Evolutionary conservation across 495 filamentous ascomycete genomes (phyloP), one percentile per base, ranked within the genome.

Genomic region (Hypoxylon rickii): DNA sequence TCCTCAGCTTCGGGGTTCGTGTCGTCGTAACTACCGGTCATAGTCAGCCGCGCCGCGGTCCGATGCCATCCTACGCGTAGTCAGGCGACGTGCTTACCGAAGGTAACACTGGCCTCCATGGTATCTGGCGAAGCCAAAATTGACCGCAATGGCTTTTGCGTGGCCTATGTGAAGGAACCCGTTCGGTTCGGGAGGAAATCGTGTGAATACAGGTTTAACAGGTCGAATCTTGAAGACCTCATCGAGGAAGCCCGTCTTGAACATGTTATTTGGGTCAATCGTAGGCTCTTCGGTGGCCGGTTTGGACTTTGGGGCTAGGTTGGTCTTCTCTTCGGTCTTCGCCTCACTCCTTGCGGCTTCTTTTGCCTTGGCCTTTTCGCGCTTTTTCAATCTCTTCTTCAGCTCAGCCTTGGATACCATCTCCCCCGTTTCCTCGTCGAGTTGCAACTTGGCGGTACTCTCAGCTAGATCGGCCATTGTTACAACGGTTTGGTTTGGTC

Each of bases 61-160:
- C 85, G 24, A 29, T 4, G 24, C 10, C 4, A 29, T 41, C 77
- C 84, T 69, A 15, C 54, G 11, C 6, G 11, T 12, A 18, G 16
- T 39, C 7, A n/a, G 13, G 34, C 18, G 44, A 38, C 7, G 12
- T 43, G 12, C 59, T 53, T 53, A 63, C 59, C 65, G 51, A 44
- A 75, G 59, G 63, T 76, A 74, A 65, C 77, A 77, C 48, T 88
- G 76, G 45, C 95, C 95, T 10, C 87, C 86, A 69, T 96, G 87
- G 64, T 87, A 85, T 60, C 82, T 84, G 8, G 94, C 94, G 73
- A 96, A 97, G 0, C 94, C 95, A 69, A 97, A 97, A 73, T 97
- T 98, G 64, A 97, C 82, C 0, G 90, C 85, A 71, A 98, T 97
- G n/a, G 94, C 94, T 75, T 97, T 97, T 58, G 85, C 86, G 69